Evolutionary conservation across 148 eudicot genomes (phyloP), one percentile per base, ranked within the genome.

Genomic region (Silene uniflora): DNA sequence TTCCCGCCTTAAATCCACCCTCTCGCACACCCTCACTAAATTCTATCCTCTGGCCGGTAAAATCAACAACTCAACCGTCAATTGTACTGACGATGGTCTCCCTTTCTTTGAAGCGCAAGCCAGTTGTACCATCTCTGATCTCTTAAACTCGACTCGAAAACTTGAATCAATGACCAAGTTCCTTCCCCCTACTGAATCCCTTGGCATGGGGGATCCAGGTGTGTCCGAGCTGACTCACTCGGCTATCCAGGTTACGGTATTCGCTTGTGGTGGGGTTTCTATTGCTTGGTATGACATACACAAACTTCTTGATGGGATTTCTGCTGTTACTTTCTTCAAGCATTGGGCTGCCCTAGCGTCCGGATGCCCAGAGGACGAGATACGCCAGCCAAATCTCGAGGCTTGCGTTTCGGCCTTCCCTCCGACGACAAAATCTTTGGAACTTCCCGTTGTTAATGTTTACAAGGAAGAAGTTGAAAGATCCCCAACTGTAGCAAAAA

Each of bases 251-350:
- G 18, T 62, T 11, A 73, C 42, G 2, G 3, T 44, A 13, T 73
- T 73, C 21, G n/a, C 68, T 7, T 73, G 76, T 46, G 76, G 76
- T 0, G 69, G 76, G 22, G 9, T 73, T 23, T 64, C 76, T 0
- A 17, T 73, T 22, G 76, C 35, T 7, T 73, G 76, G 76, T 73
- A 73, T 44, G 76, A 73, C 14, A 73, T 73, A 13, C 76, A 73
- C 7, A 73, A 73, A 12, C 12, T 73, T 0, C 66, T 62, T 22
- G 76, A 73, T 8, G 76, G 76, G 1, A 44, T 65, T 27, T 73
- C 76, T 6, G 54, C 68, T 0, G 32, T 59, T 13, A 44, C 35
- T 0, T 73, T 73, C 7, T 73, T 73, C 21, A 73, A 73, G 47
- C 47, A 73, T 23, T 73, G 76, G 76, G 76, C 76, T 6, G 69